Base-by-base conservation (phyloP, 805 yeast species). In the Lipomyces japonicus region DNA sequence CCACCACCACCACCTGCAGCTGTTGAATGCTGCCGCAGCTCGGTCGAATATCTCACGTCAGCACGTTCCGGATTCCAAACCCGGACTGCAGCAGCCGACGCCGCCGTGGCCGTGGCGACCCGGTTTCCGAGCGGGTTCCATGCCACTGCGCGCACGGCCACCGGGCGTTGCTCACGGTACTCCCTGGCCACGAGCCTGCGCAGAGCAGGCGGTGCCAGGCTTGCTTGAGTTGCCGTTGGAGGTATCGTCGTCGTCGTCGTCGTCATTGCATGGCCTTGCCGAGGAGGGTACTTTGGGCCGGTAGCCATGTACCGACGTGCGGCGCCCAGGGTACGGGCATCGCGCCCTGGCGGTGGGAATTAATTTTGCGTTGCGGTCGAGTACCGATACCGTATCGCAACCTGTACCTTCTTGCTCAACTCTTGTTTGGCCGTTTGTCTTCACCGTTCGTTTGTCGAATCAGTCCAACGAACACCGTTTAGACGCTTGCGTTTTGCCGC, bases 51-150 rank as follows among this genome's bases (percentile, higher is more conserved):
- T 18, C 57, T 50, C 19, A 61, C 60, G 2, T 69, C 67, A 1
- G 75, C 71, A 31, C 74, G 56, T 18, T 65, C 70, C 3, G 61
- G 43, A 10, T 61, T 63, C 73, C 74, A 71, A 10, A 68, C 55
- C 28, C 66, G 55, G 3, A 71, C 53, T 7, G 35, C 22, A 12
- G 38, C 30, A 2, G 48, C 41, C 14, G 32, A 18, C 21, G 39
- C 25, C 14, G 18, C 36, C 5, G 43, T 36, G 9, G 55, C 26
- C 7, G 51, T 39, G 3, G 60, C 60, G 18, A 56, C 42, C 18
- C 58, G 46, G 12, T 24, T 49, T 3, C 60, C 60, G 6, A 57
- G 40, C 4, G 50, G 42, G 28, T 56, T 56, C 58, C 58, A 56
- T 5, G 53, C 48, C 16, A 56, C 36, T 10, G 42, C 19, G 10